phyloP scores from a whole-genome alignment of 1,139 yeast genomes.

The Candida albicans region DNA sequence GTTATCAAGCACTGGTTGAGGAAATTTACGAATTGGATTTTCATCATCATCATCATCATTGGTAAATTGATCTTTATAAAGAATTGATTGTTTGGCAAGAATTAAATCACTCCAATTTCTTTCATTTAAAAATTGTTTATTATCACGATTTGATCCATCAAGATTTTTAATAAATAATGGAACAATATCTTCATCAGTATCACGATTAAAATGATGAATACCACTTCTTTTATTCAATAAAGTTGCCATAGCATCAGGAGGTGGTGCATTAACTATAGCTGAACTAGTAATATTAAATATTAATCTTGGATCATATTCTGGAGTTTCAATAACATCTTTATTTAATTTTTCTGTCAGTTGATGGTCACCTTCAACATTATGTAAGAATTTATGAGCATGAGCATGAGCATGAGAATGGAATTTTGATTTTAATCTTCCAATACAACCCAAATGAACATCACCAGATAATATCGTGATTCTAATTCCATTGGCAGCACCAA shows the following conservation, averaged over 20 bases:
- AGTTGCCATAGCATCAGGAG: slow-evolving; percentile 82
- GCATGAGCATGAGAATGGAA: slow-evolving; percentile 47
- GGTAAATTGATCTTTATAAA: slow-evolving; percentile 23
- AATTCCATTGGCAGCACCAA: slow-evolving; percentile 63
- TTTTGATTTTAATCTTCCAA: slow-evolving; percentile 74
- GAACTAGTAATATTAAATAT: slow-evolving; percentile 84
- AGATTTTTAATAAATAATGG: slow-evolving; percentile 67
- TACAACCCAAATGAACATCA: slow-evolving; percentile 86
- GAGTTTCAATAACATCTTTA: slow-evolving; percentile 41
- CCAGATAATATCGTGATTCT: slow-evolving; percentile 86
- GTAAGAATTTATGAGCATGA: slow-evolving; percentile 24
- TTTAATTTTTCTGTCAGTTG: slow-evolving; percentile 31
- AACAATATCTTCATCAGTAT: slow-evolving; percentile 78
- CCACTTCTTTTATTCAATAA: slow-evolving; percentile 65
- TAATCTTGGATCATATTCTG: slow-evolving; percentile 71
- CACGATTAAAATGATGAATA: slow-evolving; percentile 61
- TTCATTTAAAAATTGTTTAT: slow-evolving; percentile 66
- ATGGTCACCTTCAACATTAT: slow-evolving; percentile 20
- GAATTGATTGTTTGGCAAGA: slow-evolving; percentile 35
- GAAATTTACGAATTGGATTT: slow-evolving; percentile 23
- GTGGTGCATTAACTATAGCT: slow-evolving; percentile 91
- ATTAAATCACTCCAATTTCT: slow-evolving; percentile 71
- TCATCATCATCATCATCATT: slow-evolving; percentile 11
- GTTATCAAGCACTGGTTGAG: slow-evolving; percentile 26
- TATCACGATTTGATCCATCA: slow-evolving; percentile 54